Evolutionary conservation across 345 rosid genomes (phyloP).

Genomic region (Euclidium syriacum): DNA sequence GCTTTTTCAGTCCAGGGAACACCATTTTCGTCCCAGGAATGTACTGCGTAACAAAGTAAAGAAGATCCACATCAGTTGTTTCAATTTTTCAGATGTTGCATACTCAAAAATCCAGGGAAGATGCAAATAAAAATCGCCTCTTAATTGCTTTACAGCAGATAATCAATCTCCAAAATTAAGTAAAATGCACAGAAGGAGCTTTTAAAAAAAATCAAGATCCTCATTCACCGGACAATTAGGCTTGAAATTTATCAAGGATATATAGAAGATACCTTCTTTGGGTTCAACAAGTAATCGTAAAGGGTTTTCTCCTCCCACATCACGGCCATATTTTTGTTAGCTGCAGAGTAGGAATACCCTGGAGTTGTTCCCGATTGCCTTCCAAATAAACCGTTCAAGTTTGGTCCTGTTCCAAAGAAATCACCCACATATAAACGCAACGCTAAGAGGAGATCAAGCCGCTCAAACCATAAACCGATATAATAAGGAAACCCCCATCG

Average conservation of each 20-base stretch:
- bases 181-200: neutral
- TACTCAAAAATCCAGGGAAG: neutral
- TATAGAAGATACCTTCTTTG: slow-evolving; percentile 55
- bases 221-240: neutral
- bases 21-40: slow-evolving; percentile 88
- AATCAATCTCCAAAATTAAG: neutral
- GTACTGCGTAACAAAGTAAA: slow-evolving; percentile 41
- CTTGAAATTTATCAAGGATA: neutral
- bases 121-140: neutral
- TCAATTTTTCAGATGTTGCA: neutral
- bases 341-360: slow-evolving; percentile 82
- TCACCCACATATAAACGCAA: neutral
- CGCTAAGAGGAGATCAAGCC: neutral
- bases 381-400: slow-evolving; percentile 79
- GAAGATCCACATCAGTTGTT: neutral
- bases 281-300: slow-evolving; percentile 80
- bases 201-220: neutral
- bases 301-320: slow-evolving; percentile 71
- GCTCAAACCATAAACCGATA: no score
- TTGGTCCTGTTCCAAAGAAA: slow-evolving; percentile 51
- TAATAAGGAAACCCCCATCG: neutral
- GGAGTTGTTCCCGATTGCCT: slow-evolving; percentile 80
- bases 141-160: neutral
- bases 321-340: slow-evolving; percentile 84
- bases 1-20: slow-evolving; percentile 81